Evolutionary conservation across 306 rosid genomes (phyloP).

Genomic region (Castanea crenata): DNA sequence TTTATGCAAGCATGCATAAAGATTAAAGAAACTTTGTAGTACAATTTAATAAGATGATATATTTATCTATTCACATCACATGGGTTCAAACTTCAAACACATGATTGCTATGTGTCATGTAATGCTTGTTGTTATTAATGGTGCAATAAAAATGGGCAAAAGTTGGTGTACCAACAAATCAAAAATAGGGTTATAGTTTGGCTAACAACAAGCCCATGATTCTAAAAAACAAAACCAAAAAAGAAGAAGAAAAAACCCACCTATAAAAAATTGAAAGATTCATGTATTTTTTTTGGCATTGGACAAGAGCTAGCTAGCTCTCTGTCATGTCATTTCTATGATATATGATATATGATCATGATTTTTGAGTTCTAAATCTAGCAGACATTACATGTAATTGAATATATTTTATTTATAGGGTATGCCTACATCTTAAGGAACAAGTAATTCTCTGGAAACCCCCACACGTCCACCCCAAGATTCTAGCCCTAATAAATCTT

Average conservation of each 20-base stretch:
- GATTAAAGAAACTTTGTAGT: neutral
- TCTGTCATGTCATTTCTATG: neutral
- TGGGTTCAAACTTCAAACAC: constrained; percentile 20
- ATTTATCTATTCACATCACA: constrained; percentile 8
- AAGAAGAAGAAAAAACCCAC: no score
- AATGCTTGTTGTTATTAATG: neutral
- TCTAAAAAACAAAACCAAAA: no score
- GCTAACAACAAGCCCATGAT: neutral
- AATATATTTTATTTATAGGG: neutral
- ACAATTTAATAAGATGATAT: neutral
- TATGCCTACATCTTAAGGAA: constrained; percentile 31
- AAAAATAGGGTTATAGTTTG: neutral
- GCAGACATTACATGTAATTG: neutral
- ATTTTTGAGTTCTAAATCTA: neutral
- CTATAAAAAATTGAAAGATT: neutral
- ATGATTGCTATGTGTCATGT: constrained; percentile 18
- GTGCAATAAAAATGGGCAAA: constrained; percentile 8
- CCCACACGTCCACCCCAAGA: constrained; percentile 36
- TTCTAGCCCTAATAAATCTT: constrained; percentile 10
- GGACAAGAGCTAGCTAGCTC: no score
- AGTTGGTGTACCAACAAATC: constrained; percentile 1
- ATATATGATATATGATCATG: neutral
- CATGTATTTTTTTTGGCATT: neutral
- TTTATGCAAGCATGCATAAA: neutral
- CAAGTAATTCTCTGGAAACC: constrained; percentile 14